Evolutionary conservation across 129 eudicot species (phyloP).

Genomic region (Flaveria bidentis): DNA sequence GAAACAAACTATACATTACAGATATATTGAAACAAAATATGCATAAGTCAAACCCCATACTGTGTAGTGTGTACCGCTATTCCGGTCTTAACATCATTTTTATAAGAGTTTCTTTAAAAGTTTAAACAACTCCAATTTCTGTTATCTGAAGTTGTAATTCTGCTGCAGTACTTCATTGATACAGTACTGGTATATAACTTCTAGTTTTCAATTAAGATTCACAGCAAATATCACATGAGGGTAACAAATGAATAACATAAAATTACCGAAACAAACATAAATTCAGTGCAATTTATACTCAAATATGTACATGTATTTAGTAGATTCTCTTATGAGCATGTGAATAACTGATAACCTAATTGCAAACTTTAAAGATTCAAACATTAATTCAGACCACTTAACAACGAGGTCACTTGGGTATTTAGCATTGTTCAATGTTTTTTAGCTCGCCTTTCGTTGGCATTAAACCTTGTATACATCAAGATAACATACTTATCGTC

Average conservation of each 20-base stretch:
- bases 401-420: not conserved
- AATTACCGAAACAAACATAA: not conserved
- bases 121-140: not conserved
- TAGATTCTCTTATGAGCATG: not conserved
- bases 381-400: not conserved
- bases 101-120: not conserved
- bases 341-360: not conserved
- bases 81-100: not conserved
- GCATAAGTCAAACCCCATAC: too few species aligned
- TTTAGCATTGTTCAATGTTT: not conserved
- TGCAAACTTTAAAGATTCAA: not conserved
- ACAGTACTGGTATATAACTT: not conserved
- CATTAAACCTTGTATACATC: not conserved
- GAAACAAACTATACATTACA: too few species aligned
- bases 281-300: not conserved
- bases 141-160: not conserved
- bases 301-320: constrained; percentile 6
- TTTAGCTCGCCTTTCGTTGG: not conserved
- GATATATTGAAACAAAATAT: too few species aligned
- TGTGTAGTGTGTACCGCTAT: too few species aligned
- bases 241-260: constrained; percentile 10
- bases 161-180: not conserved
- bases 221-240: not conserved
- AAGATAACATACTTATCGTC: not conserved
- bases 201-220: not conserved